Evolutionary conservation across 257 asterid genomes (phyloP), one percentile per base, ranked within the genome.

Genomic region (Galeopsis tetrahit): DNA sequence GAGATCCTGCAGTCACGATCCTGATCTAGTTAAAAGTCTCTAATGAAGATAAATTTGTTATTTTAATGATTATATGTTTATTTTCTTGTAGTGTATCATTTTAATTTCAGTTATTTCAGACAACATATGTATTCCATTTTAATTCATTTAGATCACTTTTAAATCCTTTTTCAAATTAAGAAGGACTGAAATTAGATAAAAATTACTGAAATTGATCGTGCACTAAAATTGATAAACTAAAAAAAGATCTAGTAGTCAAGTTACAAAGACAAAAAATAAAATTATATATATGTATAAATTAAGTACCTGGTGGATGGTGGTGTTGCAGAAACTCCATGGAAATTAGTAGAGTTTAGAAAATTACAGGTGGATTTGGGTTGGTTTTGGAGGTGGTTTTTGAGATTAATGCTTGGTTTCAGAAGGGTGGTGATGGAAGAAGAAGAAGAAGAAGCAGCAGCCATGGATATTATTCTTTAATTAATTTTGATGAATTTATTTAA

Each of bases 371-470:
- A 74, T 0, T 68, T n/a, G 10, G 49, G 51, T n/a, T 61, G 36
- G 38, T 34, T 21, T 9, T 28, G 40, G 49, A 6, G 49, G 1
- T 4, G n/a, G 13, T 2, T 7, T 8, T 21, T 21, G 42, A 11
- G 57, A 10, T 5, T 31, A 28, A 21, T 5, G 35, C 4, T 11
- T 69, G 34, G 0, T 39, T 31, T 35, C 44, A 62, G 32, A 59
- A 66, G 67, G 21, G 15, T 11, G 49, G n/a, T 62, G 66, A 31
- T 55, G 2, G 15, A 10, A 36, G 60, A 28, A 3, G 33, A 35
- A 42, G 66, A 57, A 38, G 76, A 48, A 42, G 72, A 32, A 40
- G 82, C 79, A 42, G 72, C 17, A 40, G 82, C 82, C 82, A 78
- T 78, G 35, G 15, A 10, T 21, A 33, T 14, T 13, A 15, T 4